A percentile compares a stretch with the other conserved stretches of the same genome.
Evolutionary conservation across 2,329 filamentous ascomycete species (phyloP).

Genomic region (Thermomyces lanuginosus): DNA sequence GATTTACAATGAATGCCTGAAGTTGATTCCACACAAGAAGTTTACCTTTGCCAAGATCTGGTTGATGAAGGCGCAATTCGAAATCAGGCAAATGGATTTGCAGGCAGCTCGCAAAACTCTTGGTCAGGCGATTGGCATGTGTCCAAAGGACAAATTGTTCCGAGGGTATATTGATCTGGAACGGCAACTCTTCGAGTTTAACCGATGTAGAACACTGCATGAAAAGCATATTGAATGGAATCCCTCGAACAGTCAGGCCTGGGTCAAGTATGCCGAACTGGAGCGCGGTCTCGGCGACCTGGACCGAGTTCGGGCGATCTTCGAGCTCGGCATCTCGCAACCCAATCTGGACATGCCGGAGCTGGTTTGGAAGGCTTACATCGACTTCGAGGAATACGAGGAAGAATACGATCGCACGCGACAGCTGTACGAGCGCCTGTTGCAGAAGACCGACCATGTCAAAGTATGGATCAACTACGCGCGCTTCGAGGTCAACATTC

Average conservation of each 20-base stretch:
- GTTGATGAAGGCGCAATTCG: conserved; percentile 85
- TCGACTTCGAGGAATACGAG: conserved; percentile 95
- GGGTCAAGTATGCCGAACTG: conserved; percentile 91
- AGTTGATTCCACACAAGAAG: conserved; percentile 81
- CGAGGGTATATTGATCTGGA: conserved; percentile 86
- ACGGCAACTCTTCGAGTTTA: conserved; percentile 85
- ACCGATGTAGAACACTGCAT: conserved; percentile 76
- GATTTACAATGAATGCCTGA: conserved; percentile 78
- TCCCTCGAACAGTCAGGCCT: conserved; percentile 73
- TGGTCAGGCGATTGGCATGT: conserved; percentile 80
- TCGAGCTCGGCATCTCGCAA: conserved; percentile 74
- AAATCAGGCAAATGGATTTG: conserved; percentile 73
- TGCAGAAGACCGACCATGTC: conserved; percentile 93
- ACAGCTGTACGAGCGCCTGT: conserved; percentile 69
- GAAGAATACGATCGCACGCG: conserved; percentile 75
- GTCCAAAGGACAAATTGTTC: conserved; percentile 91
- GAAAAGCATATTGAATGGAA: conserved; percentile 92
- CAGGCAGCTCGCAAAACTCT: conserved; percentile 71
- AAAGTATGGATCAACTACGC: conserved; percentile 99
- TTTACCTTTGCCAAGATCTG: conserved; percentile 97
- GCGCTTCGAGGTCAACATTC: conserved; percentile 93
- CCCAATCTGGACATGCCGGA: conserved; percentile 89
- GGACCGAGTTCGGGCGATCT: conserved; percentile 76
- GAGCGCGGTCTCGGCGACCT: conserved; percentile 82
- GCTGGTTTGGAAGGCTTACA: conserved; percentile 92